Evolutionary conservation across 2,329 filamentous ascomycete species (phyloP), one percentile per base, ranked within the genome.

Genomic region (Biscogniauxia marginata): DNA sequence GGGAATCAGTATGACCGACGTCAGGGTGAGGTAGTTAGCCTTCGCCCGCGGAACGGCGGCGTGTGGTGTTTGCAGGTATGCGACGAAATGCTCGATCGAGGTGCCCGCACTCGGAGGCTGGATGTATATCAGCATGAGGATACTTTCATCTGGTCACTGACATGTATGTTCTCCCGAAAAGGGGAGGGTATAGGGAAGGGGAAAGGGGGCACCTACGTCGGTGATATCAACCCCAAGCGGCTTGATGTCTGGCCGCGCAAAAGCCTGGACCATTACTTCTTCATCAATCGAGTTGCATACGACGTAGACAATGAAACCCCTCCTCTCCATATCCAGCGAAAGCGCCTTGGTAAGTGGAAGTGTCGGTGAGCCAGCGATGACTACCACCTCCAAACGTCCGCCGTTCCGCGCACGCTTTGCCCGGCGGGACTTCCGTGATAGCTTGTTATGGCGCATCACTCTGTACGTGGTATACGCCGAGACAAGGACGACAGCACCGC

Each of bases 281-380:
- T 98, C 93, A 66, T 96, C 90, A 57, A 86, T 77, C n/a, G 86
- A 91, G 61, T 86, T 88, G 67, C 92, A 93, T 0, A 96, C 90
- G 58, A 99, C 81, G 72, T 92, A 99, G 54, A 98, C 91, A 58
- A 98, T 90, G 72, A 96, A 98, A 4, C 95, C 95, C 62, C 92
- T 85, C 57, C 92, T 82, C 75, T 98, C 95, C 63, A 99, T 79
- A 69, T 99, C 95, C 49, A 93, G 75, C 2, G 91, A 86, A 53
- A 98, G 79, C 9, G 91, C 91, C 67, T 87, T 88, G 6, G 91
- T 93, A 68, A 97, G 80, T 16, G 93, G 89, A 66, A 96, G 86
- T 50, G 88, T 85, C 2, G 91, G 89, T 19, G 91, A 92, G n/a
- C 93, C 93, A 20, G 92, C 92, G 60, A 98, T 83, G 23, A 98